Percentiles rank a stretch among this genome's conserved stretches.
phyloP scores from a whole-genome alignment of 2,329 filamentous ascomycete genomes.

The Myriangium duriaei region DNA sequence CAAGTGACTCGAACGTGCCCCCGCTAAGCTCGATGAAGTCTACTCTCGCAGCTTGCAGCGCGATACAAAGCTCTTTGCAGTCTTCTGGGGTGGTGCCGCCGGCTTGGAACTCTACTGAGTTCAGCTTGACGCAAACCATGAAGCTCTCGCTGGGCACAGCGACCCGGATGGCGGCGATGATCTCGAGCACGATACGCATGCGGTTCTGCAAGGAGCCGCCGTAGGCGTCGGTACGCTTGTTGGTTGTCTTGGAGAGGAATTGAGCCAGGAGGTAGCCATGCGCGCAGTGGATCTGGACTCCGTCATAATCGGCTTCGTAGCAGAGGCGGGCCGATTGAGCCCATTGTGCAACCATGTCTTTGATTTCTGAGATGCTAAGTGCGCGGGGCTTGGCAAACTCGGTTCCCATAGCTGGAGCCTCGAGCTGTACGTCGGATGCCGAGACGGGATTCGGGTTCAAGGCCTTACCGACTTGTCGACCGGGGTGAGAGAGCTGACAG shows the following conservation, averaged over 20 bases:
- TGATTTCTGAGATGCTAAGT: slow-evolving; percentile 18
- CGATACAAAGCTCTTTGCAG: slow-evolving; percentile 16
- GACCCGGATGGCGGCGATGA: slow-evolving; percentile 22
- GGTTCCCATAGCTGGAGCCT: slow-evolving; percentile 18
- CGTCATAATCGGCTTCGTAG: slow-evolving; percentile 20
- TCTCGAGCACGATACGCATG: slow-evolving; percentile 28
- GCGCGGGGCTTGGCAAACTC: slow-evolving; percentile 20
- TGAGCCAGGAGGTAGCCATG: slow-evolving; percentile 33
- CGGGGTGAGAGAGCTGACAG: slow-evolving; percentile 21
- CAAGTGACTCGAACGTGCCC: slow-evolving; percentile 18
- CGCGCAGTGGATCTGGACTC: slow-evolving; percentile 21
- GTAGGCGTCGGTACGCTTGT: slow-evolving; percentile 30
- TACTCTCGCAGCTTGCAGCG: slow-evolving; percentile 15
- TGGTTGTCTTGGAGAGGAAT: slow-evolving; percentile 29
- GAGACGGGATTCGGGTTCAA: slow-evolving; percentile 21
- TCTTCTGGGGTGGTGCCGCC: slow-evolving; percentile 19
- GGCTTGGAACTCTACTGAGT: slow-evolving; percentile 21
- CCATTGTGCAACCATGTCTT: slow-evolving; percentile 17
- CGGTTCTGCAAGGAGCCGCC: slow-evolving; percentile 31
- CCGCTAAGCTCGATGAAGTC: slow-evolving; percentile 19
- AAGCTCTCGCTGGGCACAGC: slow-evolving; percentile 16
- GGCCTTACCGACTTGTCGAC: slow-evolving; percentile 18
- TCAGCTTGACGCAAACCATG: slow-evolving; percentile 21
- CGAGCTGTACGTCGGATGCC: slow-evolving; percentile 21
- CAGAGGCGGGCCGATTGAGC: slow-evolving; percentile 18